These are phyloP conservation scores for Colletotrichum spinosum DNA, from an alignment of 2,329 filamentous ascomycete genomes.

Conservation along the genomic window DNA sequence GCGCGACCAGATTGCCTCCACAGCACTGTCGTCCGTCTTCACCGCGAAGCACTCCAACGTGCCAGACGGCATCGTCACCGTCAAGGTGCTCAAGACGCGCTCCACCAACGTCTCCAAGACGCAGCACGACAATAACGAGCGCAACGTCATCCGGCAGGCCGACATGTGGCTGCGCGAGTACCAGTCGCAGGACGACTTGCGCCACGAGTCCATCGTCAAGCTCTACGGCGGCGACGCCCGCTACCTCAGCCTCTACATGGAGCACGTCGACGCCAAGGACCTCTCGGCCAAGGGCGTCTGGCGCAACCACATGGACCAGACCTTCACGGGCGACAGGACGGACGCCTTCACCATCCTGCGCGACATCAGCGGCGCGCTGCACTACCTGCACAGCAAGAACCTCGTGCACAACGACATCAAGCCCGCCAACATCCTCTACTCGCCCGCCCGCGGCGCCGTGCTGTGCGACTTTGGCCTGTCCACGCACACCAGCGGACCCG, in stretches of 20 bases:
- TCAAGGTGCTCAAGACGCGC: slow-evolving; percentile 70
- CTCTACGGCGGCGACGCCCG: slow-evolving; percentile 70
- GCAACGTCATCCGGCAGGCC: slow-evolving; percentile 68
- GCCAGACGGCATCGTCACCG: slow-evolving; percentile 66
- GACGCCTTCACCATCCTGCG: slow-evolving; percentile 65
- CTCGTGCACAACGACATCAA: slow-evolving; percentile 73
- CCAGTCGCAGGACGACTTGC: slow-evolving; percentile 64
- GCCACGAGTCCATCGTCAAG: slow-evolving; percentile 68
- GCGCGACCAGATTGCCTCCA: slow-evolving; percentile 66
- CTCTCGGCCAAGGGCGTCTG: slow-evolving; percentile 61
- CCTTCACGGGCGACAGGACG: slow-evolving; percentile 60
- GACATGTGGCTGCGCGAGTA: slow-evolving; percentile 71
- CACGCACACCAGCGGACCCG: slow-evolving; percentile 57
- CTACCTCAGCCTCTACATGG: slow-evolving; percentile 71
- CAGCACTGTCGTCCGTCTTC: slow-evolving; percentile 66
- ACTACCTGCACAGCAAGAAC: slow-evolving; percentile 66
- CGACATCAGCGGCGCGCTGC: slow-evolving; percentile 65
- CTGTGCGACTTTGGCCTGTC: slow-evolving; percentile 72
- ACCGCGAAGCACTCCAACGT: slow-evolving; percentile 65
- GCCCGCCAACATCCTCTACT: slow-evolving; percentile 71
- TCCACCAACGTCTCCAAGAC: slow-evolving; percentile 37
- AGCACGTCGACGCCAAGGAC: slow-evolving; percentile 68
- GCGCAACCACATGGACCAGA: slow-evolving; percentile 59
- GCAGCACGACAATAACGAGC: slow-evolving; percentile 61
- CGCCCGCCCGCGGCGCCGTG: slow-evolving; percentile 67